Base-by-base conservation (phyloP, 306 rosid genomes). In the Lupinus albus region DNA sequence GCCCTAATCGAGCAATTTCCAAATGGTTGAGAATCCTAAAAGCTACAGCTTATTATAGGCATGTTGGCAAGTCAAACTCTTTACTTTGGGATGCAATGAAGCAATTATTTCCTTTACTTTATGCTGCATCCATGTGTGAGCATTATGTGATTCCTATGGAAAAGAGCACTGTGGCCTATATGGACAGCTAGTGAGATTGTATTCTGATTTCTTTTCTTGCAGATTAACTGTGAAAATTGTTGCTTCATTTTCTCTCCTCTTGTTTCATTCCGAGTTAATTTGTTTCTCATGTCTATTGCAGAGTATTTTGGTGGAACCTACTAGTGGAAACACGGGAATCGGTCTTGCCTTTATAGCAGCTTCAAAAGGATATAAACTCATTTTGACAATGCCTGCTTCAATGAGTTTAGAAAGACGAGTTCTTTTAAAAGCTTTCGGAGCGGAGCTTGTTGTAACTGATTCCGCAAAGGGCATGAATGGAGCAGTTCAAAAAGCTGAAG, bases 311-410 rank as follows among this genome's bases (percentile, higher is more conserved):
- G 99, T 93, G 78, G 99, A 93, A 78, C 94, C 99, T 54, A 93
- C 99, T 1, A 93, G 99, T 61, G 99, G 99, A 65, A 93, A 93
- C 87, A 93, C 99, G 0, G 99, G 99, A 72, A 93, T 93, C 53
- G 98, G 98, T 68, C 98, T 93, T 66, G 98, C 98, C 49, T 93
- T 93, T 67, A 89, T 89, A 68, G 97, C 98, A 30, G 98, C 98
- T 76, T 86, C 97, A 72, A 93, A 75, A 84, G 98, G 98, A 79
- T 93, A 93, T 78, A 89, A 85, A 73, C 96, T 93, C 67, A 93
- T 93, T 68, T 76, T 93, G 73, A 86, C 98, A 28, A 93, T 93
- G 98, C 98, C 98, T 13, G 87, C 98, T 33, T 93, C 98, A 30
- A 93, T 93, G 98, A 93, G 98, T 84, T 58, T 93, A 82, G 98